Base-by-base conservation (phyloP, 1,284 basidiomycete species). In the Schizopora paradoxa region DNA sequence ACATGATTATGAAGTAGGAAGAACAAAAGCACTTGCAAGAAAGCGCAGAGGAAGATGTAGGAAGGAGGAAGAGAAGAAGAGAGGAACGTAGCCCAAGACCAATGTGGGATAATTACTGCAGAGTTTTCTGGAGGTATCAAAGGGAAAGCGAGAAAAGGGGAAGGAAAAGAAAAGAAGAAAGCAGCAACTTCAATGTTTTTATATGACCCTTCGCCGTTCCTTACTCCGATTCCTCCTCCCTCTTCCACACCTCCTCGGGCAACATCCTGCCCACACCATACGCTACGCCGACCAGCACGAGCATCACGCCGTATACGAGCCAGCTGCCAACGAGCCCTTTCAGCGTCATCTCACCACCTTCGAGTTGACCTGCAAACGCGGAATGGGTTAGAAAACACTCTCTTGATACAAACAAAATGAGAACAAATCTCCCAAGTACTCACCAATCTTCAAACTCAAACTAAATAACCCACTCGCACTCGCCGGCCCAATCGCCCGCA, bases 401-500 rank as follows among this genome's bases (percentile, higher is more conserved):
- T 16, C 18, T 22, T 23, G 26, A 43, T 11, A 8, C 14, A 14
- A 6, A 25, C 42, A 23, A 33, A 33, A 10, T 23, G 32, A 2
- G 32, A 25, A 35, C 36, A n/a, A n/a, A n/a, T n/a, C n/a, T n/a
- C n/a, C 42, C 6, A 36, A 34, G 42, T 25, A 28, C 7, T 40
- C 36, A 2, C 38, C 48, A 19, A 45, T 45, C 21, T 45, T 27
- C 43, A 28, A 45, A 1, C 41, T 16, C 3, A 49, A 40, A 2
- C 48, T 33, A 27, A 69, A 71, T 28, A 71, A 54, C 19, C 67
- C 67, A 46, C 67, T 68, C 8, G 68, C 64, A 19, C 58, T 54
- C 5, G 68, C 66, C 2, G 77, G 77, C 4, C 75, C 76, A 48
- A 78, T 57, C 40, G 76, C 72, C 31, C 77, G 68, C 49, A 74